phyloP scores from a whole-genome alignment of 139 green algal species.

The Picochlorum sp. region DNA sequence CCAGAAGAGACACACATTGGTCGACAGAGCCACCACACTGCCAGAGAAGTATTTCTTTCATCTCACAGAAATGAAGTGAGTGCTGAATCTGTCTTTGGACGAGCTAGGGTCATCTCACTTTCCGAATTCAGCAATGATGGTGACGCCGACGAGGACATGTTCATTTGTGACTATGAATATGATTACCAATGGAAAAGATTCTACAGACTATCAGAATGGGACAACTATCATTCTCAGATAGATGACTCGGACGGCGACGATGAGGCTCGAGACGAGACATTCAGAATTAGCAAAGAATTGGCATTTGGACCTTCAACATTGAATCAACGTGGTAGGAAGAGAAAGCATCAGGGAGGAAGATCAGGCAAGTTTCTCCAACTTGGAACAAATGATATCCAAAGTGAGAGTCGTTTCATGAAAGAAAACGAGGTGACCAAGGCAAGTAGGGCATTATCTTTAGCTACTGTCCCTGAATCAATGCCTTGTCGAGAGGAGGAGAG shows the following conservation, averaged over 20 bases:
- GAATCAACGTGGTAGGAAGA: not conserved
- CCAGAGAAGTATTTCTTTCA: slow-evolving; percentile 74
- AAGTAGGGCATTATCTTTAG: slow-evolving; percentile 43
- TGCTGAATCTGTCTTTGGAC: slow-evolving; percentile 27
- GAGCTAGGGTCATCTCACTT: slow-evolving; percentile 28
- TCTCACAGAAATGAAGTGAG: slow-evolving; percentile 34
- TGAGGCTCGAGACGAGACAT: slow-evolving; percentile 8
- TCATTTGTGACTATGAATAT: slow-evolving; percentile 76
- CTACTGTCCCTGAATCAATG: slow-evolving; percentile 45
- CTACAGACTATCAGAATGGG: slow-evolving; percentile 2
- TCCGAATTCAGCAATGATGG: slow-evolving; percentile 10
- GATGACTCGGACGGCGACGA: slow-evolving; percentile 7
- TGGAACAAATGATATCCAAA: slow-evolving; percentile 12
- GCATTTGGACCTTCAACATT: not conserved
- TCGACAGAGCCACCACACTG: slow-evolving; percentile 65
- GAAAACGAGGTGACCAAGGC: slow-evolving; percentile 28
- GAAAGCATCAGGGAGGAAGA: slow-evolving; percentile 11
- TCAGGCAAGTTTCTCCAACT: slow-evolving; percentile 11
- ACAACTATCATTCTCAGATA: not conserved
- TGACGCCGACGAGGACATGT: slow-evolving; percentile 65
- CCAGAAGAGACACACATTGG: slow-evolving; percentile 83
- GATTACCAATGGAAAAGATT: slow-evolving; percentile 27
- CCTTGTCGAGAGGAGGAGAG: slow-evolving; percentile 79
- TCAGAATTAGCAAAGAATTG: slow-evolving; percentile 4
- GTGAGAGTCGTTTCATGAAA: slow-evolving; percentile 3